Conservation (phyloP, 2,329 filamentous ascomycete genomes). For the Colletotrichum tabaci region DNA sequence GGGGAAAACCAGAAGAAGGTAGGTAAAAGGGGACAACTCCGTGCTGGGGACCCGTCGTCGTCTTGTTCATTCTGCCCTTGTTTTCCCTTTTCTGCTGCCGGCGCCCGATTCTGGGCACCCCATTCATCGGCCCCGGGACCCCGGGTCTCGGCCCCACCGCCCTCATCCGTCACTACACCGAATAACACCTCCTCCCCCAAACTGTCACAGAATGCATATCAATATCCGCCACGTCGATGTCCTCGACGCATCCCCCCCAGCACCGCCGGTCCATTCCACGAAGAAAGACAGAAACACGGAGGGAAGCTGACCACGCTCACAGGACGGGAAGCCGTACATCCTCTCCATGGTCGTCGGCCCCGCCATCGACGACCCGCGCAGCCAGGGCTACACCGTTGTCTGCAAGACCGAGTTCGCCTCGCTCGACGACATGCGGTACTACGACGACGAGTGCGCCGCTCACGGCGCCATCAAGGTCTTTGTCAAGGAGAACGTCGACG, state of each 20-base stretch:
- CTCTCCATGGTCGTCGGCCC: conserved; percentile 68
- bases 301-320: background rate
- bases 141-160: conserved; percentile 8
- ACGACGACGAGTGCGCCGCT: conserved; percentile 69
- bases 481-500: conserved; percentile 49
- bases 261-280: too few species aligned
- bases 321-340: conserved; percentile 83
- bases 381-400: conserved; percentile 76
- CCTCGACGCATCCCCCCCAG: background rate
- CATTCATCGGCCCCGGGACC: background rate
- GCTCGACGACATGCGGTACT: conserved; percentile 79
- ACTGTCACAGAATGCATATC: too few species aligned
- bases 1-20: conserved; percentile 60
- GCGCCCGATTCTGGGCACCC: background rate
- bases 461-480: conserved; percentile 59
- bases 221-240: too few species aligned
- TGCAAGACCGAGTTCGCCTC: conserved; percentile 75
- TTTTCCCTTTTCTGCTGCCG: background rate
- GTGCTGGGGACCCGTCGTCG: background rate
- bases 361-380: conserved; percentile 70
- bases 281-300: background rate
- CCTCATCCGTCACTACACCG: background rate
- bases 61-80: background rate
- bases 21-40: conserved; percentile 35
- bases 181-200: background rate